Conservation (phyloP, 768 basidiomycete genomes). For the Boletus rex-veris region DNA sequence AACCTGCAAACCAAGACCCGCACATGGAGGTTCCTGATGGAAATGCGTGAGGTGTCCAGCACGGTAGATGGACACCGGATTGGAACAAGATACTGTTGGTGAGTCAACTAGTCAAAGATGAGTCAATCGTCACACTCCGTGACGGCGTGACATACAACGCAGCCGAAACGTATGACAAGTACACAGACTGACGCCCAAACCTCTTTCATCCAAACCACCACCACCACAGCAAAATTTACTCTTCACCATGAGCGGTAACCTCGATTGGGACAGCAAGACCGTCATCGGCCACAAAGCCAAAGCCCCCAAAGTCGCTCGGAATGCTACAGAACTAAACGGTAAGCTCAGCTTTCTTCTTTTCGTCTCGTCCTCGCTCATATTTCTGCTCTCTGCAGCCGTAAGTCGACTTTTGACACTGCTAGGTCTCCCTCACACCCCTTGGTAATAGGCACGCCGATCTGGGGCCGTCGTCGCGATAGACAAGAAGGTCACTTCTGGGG, state of each 20-base stretch:
- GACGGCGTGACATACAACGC: conserved; percentile 1
- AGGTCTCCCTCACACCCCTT: conserved; percentile 8
- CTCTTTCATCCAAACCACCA: conserved; percentile 11
- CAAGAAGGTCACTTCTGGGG: conserved; percentile 66
- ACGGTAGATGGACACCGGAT: too few species aligned
- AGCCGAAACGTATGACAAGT: too few species aligned
- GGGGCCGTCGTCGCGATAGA: conserved; percentile 81
- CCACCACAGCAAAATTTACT: neutral
- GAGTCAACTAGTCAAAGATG: too few species aligned
- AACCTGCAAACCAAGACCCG: too few species aligned
- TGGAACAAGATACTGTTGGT: too few species aligned
- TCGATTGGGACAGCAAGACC: conserved; percentile 67
- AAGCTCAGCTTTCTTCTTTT: neutral
- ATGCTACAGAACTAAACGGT: conserved; percentile 55
- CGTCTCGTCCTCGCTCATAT: conserved; percentile 11
- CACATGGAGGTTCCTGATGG: too few species aligned
- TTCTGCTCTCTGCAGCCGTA: conserved; percentile 44
- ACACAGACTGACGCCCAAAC: too few species aligned
- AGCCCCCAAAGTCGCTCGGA: conserved; percentile 63
- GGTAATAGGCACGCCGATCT: conserved; percentile 61
- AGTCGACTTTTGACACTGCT: conserved; percentile 20
- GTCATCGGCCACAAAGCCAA: conserved; percentile 71
- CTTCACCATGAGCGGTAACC: conserved; percentile 40
- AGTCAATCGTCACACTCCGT: neutral
- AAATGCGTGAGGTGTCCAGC: too few species aligned